These are phyloP conservation scores for Salix dunnii DNA, from an alignment of 345 rosid genomes.

Conservation along the genomic window DNA sequence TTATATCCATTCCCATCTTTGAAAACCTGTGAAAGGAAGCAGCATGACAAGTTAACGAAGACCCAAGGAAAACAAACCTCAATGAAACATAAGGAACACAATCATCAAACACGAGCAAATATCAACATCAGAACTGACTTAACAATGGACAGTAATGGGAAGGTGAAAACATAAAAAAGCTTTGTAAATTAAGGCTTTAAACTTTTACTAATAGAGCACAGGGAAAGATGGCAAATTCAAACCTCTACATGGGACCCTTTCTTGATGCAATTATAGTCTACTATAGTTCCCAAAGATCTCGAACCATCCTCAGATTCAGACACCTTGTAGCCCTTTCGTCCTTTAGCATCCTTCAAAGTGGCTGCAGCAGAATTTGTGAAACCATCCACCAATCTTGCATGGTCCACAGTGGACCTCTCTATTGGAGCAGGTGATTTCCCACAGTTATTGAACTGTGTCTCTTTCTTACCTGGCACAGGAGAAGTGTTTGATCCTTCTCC, in stretches of 20 bases:
- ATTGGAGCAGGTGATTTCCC: conserved; percentile 30
- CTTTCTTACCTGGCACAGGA: conserved; percentile 29
- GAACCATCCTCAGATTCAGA: conserved; percentile 42
- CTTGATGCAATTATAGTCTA: conserved; percentile 42
- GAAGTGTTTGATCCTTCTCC: conserved; percentile 26
- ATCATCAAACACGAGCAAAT: neutral
- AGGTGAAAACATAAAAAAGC: neutral
- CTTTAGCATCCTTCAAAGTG: conserved; percentile 42
- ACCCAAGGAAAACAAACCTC: neutral
- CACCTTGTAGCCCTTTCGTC: conserved; percentile 41
- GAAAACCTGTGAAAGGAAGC: conserved; percentile 51
- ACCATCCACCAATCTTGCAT: conserved; percentile 38
- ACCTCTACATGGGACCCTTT: conserved; percentile 91
- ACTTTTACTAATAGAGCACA: neutral
- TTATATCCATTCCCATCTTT: conserved; percentile 62
- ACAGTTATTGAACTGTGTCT: conserved; percentile 31
- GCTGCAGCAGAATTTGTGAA: conserved; percentile 32
- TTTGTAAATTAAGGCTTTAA: neutral
- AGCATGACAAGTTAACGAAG: neutral
- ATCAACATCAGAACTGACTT: neutral
- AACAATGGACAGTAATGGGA: neutral
- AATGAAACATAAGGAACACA: neutral
- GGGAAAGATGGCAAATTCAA: conserved; percentile 2
- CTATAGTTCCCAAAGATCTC: conserved; percentile 31
- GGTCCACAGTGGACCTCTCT: conserved; percentile 39